Conservation (phyloP, 2,329 filamentous ascomycete genomes). For the Amauroascus verrucosus region DNA sequence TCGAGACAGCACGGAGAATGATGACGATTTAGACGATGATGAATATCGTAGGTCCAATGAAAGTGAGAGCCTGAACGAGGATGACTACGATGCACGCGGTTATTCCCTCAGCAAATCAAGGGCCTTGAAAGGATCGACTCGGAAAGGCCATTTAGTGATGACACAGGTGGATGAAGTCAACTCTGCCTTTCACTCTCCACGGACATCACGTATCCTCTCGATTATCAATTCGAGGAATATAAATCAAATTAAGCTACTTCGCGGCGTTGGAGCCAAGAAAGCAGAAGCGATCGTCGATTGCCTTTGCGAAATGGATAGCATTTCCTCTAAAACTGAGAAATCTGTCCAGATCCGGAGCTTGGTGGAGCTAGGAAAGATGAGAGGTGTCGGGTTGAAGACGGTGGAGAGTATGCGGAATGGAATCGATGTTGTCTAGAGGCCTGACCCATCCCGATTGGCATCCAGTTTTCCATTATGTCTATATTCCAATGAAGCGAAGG, state of each 20-base stretch:
- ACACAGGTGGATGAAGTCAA: constrained; percentile 1
- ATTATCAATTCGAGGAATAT: constrained; percentile 40
- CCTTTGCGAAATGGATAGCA: constrained; percentile 34
- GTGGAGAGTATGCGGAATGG: constrained; percentile 41
- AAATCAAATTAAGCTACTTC: constrained; percentile 37
- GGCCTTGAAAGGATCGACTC: not conserved
- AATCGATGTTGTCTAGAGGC: constrained; percentile 19
- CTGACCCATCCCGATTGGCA: not conserved
- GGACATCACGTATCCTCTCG: constrained; percentile 35
- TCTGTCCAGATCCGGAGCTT: constrained; percentile 29
- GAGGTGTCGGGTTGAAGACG: constrained; percentile 37
- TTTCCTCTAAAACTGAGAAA: constrained; percentile 12
- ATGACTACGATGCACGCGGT: constrained; percentile 16
- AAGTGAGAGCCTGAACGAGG: constrained; percentile 25
- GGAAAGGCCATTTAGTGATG: constrained; percentile 13
- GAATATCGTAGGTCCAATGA: constrained; percentile 24
- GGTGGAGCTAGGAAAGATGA: constrained; percentile 33
- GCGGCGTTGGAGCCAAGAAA: constrained; percentile 40
- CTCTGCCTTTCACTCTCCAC: constrained; percentile 28
- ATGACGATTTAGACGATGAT: constrained; percentile 25
- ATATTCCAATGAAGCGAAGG: constrained; percentile 3
- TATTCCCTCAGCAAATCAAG: not conserved
- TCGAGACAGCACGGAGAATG: constrained; percentile 20
- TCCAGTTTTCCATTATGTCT: not conserved
- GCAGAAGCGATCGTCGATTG: constrained; percentile 41